Conservation (phyloP, 805 yeast species). For the Kodamaea laetipori region DNA sequence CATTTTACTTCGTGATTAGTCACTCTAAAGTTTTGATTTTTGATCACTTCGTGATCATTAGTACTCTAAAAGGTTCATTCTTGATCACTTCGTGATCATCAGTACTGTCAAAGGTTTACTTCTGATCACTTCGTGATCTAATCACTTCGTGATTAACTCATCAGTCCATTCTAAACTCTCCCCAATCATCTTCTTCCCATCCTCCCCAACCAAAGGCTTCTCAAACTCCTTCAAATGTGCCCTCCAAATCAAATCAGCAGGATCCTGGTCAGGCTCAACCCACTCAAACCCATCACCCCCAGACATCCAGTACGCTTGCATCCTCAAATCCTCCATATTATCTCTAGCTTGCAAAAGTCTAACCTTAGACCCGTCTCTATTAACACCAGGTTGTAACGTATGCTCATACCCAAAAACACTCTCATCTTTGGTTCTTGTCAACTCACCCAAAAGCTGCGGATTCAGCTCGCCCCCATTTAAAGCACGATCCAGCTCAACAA, state of each 20-base stretch:
- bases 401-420: slow-evolving; percentile 24
- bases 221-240: slow-evolving; percentile 29
- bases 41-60: no score
- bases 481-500: slow-evolving; percentile 65
- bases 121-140: no score
- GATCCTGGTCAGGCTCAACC: slow-evolving; percentile 90
- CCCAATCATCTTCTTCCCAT: slow-evolving; percentile 16
- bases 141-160: slow-evolving; percentile 22
- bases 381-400: slow-evolving; percentile 36
- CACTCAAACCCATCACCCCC: slow-evolving; percentile 87
- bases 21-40: no score
- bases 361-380: slow-evolving; percentile 40
- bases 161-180: slow-evolving; percentile 42
- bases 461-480: slow-evolving; percentile 46
- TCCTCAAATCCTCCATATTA: slow-evolving; percentile 61
- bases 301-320: slow-evolving; percentile 84
- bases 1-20: no score
- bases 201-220: slow-evolving; percentile 18
- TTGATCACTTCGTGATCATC: no score
- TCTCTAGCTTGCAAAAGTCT: slow-evolving; percentile 43
- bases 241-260: slow-evolving; percentile 62
- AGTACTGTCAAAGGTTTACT: no score
- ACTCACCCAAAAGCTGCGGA: slow-evolving; percentile 37
- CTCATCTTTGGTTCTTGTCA: slow-evolving; percentile 34
- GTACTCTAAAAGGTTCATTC: no score